Conservation (phyloP, 2,329 filamentous ascomycete genomes). For the Ascochyta rabiei region DNA sequence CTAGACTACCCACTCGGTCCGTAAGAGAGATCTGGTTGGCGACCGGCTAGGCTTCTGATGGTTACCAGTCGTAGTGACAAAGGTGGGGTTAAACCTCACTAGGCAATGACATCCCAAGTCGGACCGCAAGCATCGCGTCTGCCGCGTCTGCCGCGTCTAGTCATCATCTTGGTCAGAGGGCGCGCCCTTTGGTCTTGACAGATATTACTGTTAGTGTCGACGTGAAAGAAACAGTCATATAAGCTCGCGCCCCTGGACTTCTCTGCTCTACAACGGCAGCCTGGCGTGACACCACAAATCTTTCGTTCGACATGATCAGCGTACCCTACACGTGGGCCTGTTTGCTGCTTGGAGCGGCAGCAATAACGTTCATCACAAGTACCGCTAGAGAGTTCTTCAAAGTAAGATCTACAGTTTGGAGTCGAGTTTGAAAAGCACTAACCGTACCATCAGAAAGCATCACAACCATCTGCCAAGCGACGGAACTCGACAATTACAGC, state of each 20-base stretch:
- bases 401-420: background rate
- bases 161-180: background rate
- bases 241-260: background rate
- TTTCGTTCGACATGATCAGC: background rate
- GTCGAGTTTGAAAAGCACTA: background rate
- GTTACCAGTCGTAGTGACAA: background rate
- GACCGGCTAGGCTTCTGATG: constrained; percentile 4
- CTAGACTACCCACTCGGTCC: background rate
- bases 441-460: background rate
- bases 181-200: background rate
- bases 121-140: background rate
- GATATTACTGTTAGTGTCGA: background rate
- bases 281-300: background rate
- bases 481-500: background rate
- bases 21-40: background rate
- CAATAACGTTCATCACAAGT: background rate
- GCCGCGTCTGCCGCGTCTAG: constrained; percentile 9
- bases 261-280: background rate
- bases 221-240: background rate
- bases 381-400: background rate
- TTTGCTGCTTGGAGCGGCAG: constrained; percentile 5
- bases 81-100: constrained; percentile 12
- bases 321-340: background rate
- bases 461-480: background rate
- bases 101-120: constrained; percentile 11